A percentile compares a stretch with the other conserved stretches of the same genome.
Evolutionary conservation across 345 rosid species (phyloP).

Genomic region (Excoecaria agallocha): DNA sequence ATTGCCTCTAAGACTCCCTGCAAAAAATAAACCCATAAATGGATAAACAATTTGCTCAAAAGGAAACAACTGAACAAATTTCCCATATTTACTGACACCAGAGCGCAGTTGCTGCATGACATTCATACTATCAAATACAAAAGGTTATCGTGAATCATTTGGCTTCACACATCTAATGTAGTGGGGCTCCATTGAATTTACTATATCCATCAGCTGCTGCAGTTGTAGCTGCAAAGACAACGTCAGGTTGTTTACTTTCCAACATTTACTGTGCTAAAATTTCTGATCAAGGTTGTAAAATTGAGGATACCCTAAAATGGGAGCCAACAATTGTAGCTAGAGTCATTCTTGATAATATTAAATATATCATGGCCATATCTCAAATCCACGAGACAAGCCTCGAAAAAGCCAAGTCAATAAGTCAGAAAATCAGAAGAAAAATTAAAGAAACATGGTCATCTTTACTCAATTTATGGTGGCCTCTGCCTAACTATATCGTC

Average conservation of each 20-base stretch:
- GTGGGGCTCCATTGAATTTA: constrained; percentile 82
- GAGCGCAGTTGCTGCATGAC: constrained; percentile 86
- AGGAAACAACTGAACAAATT: neutral
- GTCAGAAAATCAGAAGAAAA: no score
- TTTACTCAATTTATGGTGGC: no score
- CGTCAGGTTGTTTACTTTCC: constrained; percentile 6
- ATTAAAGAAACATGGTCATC: no score
- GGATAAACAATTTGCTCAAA: constrained; percentile 15
- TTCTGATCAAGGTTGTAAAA: neutral
- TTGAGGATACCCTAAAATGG: constrained; percentile 66
- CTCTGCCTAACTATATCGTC: no score
- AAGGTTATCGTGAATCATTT: constrained; percentile 59
- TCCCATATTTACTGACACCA: constrained; percentile 57
- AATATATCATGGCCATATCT: no score
- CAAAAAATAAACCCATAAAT: constrained; percentile 28
- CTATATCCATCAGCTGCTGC: constrained; percentile 86
- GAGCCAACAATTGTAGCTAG: no score
- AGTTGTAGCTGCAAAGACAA: constrained; percentile 78
- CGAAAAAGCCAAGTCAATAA: no score
- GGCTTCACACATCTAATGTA: constrained; percentile 96
- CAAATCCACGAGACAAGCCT: no score
- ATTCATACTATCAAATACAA: constrained; percentile 52
- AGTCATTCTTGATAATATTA: no score
- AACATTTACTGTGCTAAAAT: neutral
- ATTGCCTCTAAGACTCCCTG: constrained; percentile 98